Conservation (phyloP, 2,329 filamentous ascomycete genomes). For the Alternaria sp. region DNA sequence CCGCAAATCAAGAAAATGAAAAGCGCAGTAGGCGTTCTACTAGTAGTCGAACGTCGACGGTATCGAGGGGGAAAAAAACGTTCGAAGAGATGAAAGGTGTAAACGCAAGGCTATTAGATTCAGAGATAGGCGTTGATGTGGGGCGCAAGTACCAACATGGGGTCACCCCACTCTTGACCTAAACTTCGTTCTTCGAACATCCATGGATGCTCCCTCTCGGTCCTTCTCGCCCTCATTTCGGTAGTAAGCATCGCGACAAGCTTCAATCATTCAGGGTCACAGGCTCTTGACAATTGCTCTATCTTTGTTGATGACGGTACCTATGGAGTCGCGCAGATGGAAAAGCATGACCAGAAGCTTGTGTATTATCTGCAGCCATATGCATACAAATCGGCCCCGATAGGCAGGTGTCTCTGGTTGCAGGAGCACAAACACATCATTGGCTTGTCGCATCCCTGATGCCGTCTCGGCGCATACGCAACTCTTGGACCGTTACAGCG, state of each 20-base stretch:
- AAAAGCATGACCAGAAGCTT: not conserved
- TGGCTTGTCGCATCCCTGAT: not conserved
- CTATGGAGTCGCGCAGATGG: not conserved
- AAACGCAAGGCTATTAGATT: not conserved
- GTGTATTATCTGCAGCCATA: not conserved
- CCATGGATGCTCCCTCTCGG: not conserved
- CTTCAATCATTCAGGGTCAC: not conserved
- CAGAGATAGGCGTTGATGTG: not conserved
- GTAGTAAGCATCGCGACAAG: not conserved
- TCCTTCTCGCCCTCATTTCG: not conserved
- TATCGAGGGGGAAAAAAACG: not conserved
- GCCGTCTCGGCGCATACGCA: not conserved
- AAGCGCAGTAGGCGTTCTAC: not conserved
- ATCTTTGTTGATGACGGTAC: not conserved
- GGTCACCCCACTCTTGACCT: not conserved
- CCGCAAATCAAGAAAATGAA: too few species aligned
- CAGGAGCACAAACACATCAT: not conserved
- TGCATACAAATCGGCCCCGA: not conserved
- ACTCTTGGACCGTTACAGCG: not conserved
- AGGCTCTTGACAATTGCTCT: not conserved
- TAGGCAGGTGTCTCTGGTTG: not conserved
- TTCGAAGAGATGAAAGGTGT: not conserved
- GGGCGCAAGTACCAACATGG: not conserved
- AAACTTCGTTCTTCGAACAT: not conserved
- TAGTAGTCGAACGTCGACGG: accelerated